phyloP scores from a whole-genome alignment of 805 yeast species.

The Spathaspora boniae region DNA sequence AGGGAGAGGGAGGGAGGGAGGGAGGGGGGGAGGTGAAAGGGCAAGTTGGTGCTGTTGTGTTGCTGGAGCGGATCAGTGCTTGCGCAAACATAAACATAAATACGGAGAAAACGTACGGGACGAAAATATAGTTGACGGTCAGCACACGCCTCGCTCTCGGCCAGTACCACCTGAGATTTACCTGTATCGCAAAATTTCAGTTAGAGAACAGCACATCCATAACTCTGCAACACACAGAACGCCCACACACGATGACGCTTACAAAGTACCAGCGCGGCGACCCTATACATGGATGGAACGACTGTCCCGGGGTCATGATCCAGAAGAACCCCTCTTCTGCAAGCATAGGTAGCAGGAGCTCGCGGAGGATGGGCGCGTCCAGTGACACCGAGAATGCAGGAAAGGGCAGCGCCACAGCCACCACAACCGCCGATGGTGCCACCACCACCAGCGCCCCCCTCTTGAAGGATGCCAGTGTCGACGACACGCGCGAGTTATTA shows the following conservation, averaged over 20 bases:
- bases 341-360: constrained; percentile 11
- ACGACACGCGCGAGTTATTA: constrained; percentile 4
- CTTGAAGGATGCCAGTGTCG: not conserved
- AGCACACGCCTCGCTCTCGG: too few relatives aligned
- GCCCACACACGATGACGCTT: constrained; percentile 18
- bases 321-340: constrained; percentile 9
- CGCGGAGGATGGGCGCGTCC: not conserved
- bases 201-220: too few relatives aligned
- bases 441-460: constrained; percentile 3
- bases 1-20: too few relatives aligned
- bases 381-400: not conserved
- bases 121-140: too few relatives aligned
- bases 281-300: constrained; percentile 57
- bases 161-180: too few relatives aligned
- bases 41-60: too few relatives aligned
- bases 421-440: constrained; percentile 1
- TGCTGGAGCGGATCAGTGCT: too few relatives aligned
- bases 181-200: too few relatives aligned
- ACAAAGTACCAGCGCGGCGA: constrained; percentile 38
- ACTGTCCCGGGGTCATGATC: constrained; percentile 41
- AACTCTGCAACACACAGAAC: not conserved
- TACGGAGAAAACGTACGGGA: too few relatives aligned
- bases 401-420: constrained; percentile 1
- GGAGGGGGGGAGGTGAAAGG: too few relatives aligned
- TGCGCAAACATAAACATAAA: too few relatives aligned